Base-by-base conservation (phyloP, 2,329 filamentous ascomycete genomes). In the Ampelomyces quisqualis region DNA sequence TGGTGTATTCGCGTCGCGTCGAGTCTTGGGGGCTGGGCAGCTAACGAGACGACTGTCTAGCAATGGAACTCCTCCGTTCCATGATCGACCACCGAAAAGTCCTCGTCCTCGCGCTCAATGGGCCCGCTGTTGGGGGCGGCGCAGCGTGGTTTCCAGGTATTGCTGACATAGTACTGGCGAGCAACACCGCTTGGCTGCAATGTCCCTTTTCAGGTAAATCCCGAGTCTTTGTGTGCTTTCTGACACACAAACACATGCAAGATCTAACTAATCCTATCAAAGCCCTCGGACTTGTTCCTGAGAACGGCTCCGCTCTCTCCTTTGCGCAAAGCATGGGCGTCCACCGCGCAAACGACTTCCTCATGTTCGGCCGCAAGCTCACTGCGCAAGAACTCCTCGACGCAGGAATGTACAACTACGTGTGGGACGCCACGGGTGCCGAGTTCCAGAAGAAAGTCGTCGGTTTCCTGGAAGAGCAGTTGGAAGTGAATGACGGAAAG, bases 21-120 rank as follows among this genome's bases (percentile, higher is more conserved):
- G n/a, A n/a, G n/a, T 8, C 5, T 20, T n/a, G 4, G 13, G 18
- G 26, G n/a, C 28, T n/a, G 1, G 3, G 4, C 2, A 21, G 34
- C 23, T 36, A 20, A 36, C 14, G 15, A 7, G 15, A 1, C 7
- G 10, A 22, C 7, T 6, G 9, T 22, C 3, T 32, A 58, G 53
- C 53, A 4, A 47, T 28, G 11, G 64, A 70, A 54, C 57, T 76
- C 35, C 62, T 75, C 36, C 70, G 71, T 35, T 68, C 65, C 18
- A 70, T 76, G 47, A 75, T 76, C 50, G 73, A 76, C 55, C 75
- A 77, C 58, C 64, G 58, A 6, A 77, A 77, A 58, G 73, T 77
- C 11, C 69, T 77, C 33, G 68, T 77, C 24, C 66, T 77, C 3
- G 75, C 73, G 0, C 61, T 77, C 18, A 77, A 77, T 55, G 74